phyloP scores from a whole-genome alignment of 2,329 filamentous ascomycete genomes.

The Elsinoe australis region DNA sequence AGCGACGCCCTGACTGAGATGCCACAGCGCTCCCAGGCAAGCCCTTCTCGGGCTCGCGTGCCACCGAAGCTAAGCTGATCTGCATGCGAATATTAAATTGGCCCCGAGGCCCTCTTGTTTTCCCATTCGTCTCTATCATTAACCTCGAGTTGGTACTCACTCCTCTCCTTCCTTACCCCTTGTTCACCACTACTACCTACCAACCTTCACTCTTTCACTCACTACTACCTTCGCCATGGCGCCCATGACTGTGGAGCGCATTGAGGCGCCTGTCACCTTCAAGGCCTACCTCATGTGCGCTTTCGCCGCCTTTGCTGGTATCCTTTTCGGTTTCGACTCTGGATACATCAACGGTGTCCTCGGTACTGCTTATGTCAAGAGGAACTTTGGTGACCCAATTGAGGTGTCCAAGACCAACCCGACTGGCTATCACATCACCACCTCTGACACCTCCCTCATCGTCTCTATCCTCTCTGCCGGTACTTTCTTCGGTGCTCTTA shows the following conservation, averaged over 20 bases:
- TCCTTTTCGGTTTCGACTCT: conserved; percentile 54
- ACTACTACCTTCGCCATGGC: conserved; percentile 18
- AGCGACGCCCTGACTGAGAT: not conserved
- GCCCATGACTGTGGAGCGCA: conserved; percentile 22
- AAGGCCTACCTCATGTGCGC: conserved; percentile 53
- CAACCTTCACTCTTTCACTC: conserved; percentile 6
- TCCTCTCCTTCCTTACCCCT: not conserved
- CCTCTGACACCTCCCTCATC: conserved; percentile 48
- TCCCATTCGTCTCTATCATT: not conserved
- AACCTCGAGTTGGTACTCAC: not conserved
- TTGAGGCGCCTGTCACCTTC: conserved; percentile 32
- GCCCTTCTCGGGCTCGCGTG: conserved; percentile 10
- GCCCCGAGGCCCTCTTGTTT: conserved; percentile 7
- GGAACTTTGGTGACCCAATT: conserved; percentile 26
- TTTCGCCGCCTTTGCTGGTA: conserved; percentile 54
- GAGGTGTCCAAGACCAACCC: conserved; percentile 19
- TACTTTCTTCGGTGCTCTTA: conserved; percentile 66
- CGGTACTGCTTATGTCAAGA: conserved; percentile 44
- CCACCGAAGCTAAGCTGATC: conserved; percentile 7
- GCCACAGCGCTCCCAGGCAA: not conserved
- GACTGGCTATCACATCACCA: conserved; percentile 25
- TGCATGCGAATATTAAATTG: conserved; percentile 14
- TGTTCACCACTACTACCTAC: not conserved
- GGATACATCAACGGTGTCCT: conserved; percentile 49
- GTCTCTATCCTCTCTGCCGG: conserved; percentile 70